phyloP scores from a whole-genome alignment of 2,329 filamentous ascomycete genomes.

The Rhynchosporium graminicola region DNA sequence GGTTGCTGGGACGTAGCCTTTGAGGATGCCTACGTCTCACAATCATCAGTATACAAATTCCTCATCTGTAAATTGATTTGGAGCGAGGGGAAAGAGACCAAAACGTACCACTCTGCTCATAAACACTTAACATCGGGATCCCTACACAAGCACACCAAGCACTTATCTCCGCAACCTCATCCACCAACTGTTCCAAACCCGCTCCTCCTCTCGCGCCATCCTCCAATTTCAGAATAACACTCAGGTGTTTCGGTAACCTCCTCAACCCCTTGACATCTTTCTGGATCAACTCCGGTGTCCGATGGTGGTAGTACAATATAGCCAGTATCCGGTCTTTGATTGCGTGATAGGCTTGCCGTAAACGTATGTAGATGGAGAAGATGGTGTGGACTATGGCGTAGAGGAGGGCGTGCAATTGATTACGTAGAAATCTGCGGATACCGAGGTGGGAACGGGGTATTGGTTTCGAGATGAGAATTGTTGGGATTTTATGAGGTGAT shows the following conservation, averaged over 20 bases:
- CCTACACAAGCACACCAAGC: constrained; percentile 92
- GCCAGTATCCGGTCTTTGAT: constrained; percentile 76
- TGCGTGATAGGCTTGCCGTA: constrained; percentile 77
- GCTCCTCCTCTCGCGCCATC: constrained; percentile 68
- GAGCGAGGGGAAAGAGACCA: not conserved
- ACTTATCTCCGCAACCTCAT: constrained; percentile 87
- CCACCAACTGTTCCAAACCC: constrained; percentile 79
- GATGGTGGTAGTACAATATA: constrained; percentile 91
- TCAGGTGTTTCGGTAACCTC: constrained; percentile 81
- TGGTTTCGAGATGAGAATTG: constrained; percentile 33
- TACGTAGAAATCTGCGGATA: constrained; percentile 61
- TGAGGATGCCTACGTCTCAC: constrained; percentile 69
- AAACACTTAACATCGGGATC: constrained; percentile 84
- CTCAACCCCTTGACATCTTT: constrained; percentile 77
- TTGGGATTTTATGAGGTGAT: constrained; percentile 29
- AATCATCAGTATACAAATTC: not conserved
- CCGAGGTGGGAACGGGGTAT: constrained; percentile 47
- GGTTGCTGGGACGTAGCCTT: constrained; percentile 82
- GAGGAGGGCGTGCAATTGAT: constrained; percentile 64
- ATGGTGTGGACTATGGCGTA: constrained; percentile 74
- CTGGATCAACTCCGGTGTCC: constrained; percentile 88
- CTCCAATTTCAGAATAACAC: constrained; percentile 78
- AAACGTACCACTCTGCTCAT: constrained; percentile 80
- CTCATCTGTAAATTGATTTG: not conserved
- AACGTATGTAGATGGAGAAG: constrained; percentile 85